Percentiles rank a stretch among this genome's conserved stretches.
These are phyloP conservation scores for Piloderma croceum DNA, from an alignment of 768 basidiomycete species.

Conservation along the genomic window DNA sequence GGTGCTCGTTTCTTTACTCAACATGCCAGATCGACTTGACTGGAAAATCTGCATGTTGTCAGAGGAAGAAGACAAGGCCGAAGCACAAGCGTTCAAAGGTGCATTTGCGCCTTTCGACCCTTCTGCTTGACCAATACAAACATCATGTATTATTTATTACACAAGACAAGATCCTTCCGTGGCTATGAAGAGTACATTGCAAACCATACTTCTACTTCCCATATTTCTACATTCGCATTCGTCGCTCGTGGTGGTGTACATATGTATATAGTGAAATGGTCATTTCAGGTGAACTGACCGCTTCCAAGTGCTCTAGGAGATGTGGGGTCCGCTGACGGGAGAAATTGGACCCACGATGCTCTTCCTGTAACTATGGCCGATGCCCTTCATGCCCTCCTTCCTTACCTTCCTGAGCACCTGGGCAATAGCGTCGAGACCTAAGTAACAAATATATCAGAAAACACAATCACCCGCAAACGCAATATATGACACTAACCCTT, in stretches of 20 bases:
- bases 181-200: no score
- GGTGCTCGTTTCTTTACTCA: slow-evolving; percentile 73
- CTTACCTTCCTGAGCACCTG: slow-evolving; percentile 68
- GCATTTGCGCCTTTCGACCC: slow-evolving; percentile 78
- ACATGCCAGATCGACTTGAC: slow-evolving; percentile 72
- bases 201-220: no score
- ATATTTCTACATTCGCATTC: no score
- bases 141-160: slow-evolving; percentile 10
- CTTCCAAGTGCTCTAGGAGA: no score
- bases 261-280: no score
- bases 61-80: slow-evolving; percentile 81
- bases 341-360: slow-evolving; percentile 35
- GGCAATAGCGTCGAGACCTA: slow-evolving; percentile 82
- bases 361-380: slow-evolving; percentile 71
- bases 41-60: slow-evolving; percentile 86
- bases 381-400: slow-evolving; percentile 50
- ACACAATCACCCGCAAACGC: slow-evolving; percentile 1
- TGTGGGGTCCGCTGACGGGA: no score
- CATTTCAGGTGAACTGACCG: no score
- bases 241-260: no score
- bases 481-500: slow-evolving; percentile 51
- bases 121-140: no score
- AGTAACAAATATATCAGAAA: slow-evolving; percentile 3
- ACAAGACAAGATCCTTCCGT: not conserved
- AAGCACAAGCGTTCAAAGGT: slow-evolving; percentile 77